Percentiles rank a stretch among this genome's conserved stretches.
Evolutionary conservation across 2,329 filamentous ascomycete genomes (phyloP).

Genomic region (Albophoma yamanashiensis): DNA sequence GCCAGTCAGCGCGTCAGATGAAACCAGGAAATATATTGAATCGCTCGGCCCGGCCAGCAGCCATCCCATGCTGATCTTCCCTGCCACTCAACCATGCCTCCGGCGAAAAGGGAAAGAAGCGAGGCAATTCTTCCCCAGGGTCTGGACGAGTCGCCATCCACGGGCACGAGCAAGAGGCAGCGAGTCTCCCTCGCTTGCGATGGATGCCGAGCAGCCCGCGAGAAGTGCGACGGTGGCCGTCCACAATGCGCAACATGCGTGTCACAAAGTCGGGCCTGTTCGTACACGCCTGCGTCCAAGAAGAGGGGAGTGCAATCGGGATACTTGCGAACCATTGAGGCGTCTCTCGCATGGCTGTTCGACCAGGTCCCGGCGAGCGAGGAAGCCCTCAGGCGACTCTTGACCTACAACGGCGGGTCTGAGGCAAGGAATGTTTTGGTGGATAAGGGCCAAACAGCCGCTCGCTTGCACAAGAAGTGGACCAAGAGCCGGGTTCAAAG

Average conservation of each 20-base stretch:
- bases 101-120: constrained; percentile 21
- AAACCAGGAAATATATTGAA: not conserved
- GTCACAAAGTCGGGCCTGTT: constrained; percentile 52
- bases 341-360: constrained; percentile 57
- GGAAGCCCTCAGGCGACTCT: constrained; percentile 40
- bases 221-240: constrained; percentile 62
- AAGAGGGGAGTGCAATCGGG: constrained; percentile 73
- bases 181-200: constrained; percentile 60
- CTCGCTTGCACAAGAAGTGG: constrained; percentile 52
- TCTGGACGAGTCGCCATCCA: constrained; percentile 2
- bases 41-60: not conserved
- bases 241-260: constrained; percentile 58
- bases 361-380: constrained; percentile 50
- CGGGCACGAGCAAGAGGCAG: constrained; percentile 39
- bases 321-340: constrained; percentile 64
- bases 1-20: not conserved
- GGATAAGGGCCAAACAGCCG: constrained; percentile 41
- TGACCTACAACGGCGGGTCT: constrained; percentile 33
- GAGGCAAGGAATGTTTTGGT: constrained; percentile 32
- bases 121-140: not conserved
- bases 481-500: constrained; percentile 50
- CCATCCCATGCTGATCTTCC: not conserved
- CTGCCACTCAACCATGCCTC: constrained; percentile 21
- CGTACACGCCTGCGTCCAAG: constrained; percentile 62
- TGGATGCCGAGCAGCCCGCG: constrained; percentile 54